A percentile compares a stretch with the other conserved stretches of the same genome.
These are phyloP conservation scores for Pseudogymnoascus verrucosus DNA, from an alignment of 2,329 filamentous ascomycete genomes.

Conservation along the genomic window DNA sequence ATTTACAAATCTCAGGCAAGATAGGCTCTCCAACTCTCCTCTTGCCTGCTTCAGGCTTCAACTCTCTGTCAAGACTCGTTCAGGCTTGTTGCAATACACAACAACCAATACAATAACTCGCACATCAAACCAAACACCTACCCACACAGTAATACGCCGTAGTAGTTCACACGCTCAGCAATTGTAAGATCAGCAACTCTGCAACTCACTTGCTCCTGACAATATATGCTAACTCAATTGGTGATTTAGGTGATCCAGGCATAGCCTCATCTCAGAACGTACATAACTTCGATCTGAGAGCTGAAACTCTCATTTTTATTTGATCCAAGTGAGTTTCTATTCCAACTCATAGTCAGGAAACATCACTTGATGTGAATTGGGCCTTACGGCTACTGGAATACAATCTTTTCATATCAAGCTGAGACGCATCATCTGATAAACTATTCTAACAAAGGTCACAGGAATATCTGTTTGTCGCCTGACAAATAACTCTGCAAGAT, in stretches of 20 bases:
- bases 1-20: neutral
- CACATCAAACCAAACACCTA: neutral
- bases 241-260: neutral
- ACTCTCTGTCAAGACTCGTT: neutral
- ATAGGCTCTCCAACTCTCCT: neutral
- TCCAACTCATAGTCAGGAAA: neutral
- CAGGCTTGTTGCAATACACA: neutral
- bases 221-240: neutral
- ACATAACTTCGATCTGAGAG: neutral
- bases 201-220: neutral
- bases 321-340: neutral
- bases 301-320: neutral
- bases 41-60: neutral
- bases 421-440: neutral
- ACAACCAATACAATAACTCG: neutral
- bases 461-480: neutral
- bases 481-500: neutral
- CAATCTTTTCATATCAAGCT: neutral
- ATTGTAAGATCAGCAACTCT: neutral
- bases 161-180: neutral
- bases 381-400: neutral
- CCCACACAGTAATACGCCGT: neutral
- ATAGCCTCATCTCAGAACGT: neutral
- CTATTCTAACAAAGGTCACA: neutral
- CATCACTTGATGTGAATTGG: neutral